phyloP scores from a whole-genome alignment of 345 rosid genomes.

The Garcia nutans region DNA sequence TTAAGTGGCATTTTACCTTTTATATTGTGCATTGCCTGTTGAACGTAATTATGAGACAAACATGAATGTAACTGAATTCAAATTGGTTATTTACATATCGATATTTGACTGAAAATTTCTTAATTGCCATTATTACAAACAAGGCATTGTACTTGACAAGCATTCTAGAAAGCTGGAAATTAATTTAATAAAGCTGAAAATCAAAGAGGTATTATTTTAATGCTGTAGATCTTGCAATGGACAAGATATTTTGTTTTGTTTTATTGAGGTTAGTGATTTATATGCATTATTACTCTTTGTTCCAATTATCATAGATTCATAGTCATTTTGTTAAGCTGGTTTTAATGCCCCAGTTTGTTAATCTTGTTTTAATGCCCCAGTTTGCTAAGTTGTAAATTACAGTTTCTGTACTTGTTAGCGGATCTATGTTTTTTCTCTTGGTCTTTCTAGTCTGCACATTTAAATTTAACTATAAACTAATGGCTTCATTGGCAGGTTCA shows the following conservation, averaged over 20 bases:
- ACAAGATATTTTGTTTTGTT: not conserved
- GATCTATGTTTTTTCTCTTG: not conserved
- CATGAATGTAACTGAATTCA: not conserved
- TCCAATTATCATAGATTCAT: not conserved
- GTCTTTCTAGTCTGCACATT: not conserved
- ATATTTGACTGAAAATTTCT: not conserved
- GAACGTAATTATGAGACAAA: no score
- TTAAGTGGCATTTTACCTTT: not conserved
- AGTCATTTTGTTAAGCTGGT: not conserved
- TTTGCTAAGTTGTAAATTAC: not conserved
- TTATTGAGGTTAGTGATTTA: not conserved
- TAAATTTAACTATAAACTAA: not conserved
- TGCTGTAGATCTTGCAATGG: not conserved
- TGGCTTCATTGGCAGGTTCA: conserved; percentile 22
- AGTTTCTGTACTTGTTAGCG: not conserved
- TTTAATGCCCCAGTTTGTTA: no score
- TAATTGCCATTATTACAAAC: not conserved
- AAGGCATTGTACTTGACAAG: not conserved
- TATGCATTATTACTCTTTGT: not conserved
- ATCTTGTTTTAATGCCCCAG: not conserved
- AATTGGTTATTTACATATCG: not conserved
- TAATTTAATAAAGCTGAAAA: not conserved
- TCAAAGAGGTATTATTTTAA: not conserved
- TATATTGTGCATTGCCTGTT: not conserved
- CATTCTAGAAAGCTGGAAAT: not conserved